phyloP scores from a whole-genome alignment of 1,284 basidiomycete genomes.

The Coniferiporia weirii region DNA sequence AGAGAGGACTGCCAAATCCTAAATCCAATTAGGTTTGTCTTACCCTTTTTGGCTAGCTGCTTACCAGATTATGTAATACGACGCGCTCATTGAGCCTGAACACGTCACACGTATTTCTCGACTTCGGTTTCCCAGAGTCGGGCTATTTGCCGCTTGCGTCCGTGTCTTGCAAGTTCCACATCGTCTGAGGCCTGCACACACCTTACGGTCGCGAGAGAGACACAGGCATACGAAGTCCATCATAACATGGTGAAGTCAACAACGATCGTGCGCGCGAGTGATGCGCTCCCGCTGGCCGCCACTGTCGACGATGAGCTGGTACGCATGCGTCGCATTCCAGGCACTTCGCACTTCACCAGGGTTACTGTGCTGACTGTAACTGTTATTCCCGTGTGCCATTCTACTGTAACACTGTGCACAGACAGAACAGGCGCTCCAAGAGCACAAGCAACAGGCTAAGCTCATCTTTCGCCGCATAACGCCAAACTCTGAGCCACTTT shows the following conservation, averaged over 20 bases:
- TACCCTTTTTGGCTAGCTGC: no score
- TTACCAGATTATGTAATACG: background rate
- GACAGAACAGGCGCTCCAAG: conserved; percentile 90
- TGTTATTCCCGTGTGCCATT: background rate
- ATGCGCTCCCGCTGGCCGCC: conserved; percentile 88
- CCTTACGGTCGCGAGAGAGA: background rate
- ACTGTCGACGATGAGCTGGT: conserved; percentile 96
- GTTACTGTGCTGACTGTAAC: conserved; percentile 1
- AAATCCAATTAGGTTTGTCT: no score
- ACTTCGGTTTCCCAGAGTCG: background rate
- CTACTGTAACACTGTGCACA: conserved; percentile 29
- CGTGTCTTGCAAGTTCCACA: no score
- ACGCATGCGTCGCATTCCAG: conserved; percentile 22
- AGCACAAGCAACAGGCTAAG: conserved; percentile 98
- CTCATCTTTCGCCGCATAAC: conserved; percentile 93
- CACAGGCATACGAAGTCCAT: background rate
- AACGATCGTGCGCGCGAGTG: conserved; percentile 85
- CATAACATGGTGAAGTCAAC: conserved; percentile 82
- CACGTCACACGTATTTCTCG: background rate
- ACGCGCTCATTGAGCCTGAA: background rate
- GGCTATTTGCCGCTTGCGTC: background rate
- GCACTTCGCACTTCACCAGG: background rate
- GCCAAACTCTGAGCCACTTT: conserved; percentile 89
- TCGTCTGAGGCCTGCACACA: no score
- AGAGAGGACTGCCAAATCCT: no score